These are phyloP conservation scores for Oryza meyeriana DNA, from an alignment of 176 grass and related monocot genomes.

Conservation along the genomic window DNA sequence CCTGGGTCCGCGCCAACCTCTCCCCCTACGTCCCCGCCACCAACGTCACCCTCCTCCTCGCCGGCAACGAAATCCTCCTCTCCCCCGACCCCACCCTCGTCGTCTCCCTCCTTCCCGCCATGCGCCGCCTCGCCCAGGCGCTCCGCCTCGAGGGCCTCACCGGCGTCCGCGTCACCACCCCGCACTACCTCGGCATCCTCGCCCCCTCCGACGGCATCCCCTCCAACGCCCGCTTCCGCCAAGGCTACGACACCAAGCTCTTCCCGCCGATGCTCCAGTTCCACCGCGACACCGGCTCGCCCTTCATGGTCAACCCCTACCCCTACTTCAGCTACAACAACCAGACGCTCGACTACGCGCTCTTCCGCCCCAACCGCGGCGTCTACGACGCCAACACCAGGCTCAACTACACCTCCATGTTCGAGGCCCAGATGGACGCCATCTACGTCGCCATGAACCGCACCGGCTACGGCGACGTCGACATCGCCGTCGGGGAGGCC, in stretches of 20 bases:
- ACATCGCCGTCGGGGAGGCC: slow-evolving; percentile 75
- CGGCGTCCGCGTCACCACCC: slow-evolving; percentile 57
- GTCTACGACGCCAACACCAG: slow-evolving; percentile 44
- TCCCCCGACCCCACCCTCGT: slow-evolving; percentile 28
- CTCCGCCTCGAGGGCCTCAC: slow-evolving; percentile 37
- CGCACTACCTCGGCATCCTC: slow-evolving; percentile 81
- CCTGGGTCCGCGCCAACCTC: slow-evolving; percentile 68
- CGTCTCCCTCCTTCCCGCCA: slow-evolving; percentile 57
- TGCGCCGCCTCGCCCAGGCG: slow-evolving; percentile 48
- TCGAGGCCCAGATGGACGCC: slow-evolving; percentile 84
- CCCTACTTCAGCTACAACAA: slow-evolving; percentile 82
- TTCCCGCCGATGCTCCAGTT: slow-evolving; percentile 76
- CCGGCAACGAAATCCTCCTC: slow-evolving; percentile 81
- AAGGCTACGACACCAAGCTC: slow-evolving; percentile 35
- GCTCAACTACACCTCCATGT: slow-evolving; percentile 91
- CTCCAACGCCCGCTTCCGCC: slow-evolving; percentile 48
- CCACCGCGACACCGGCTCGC: slow-evolving; percentile 46
- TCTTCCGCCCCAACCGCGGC: slow-evolving; percentile 64
- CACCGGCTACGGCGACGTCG: slow-evolving; percentile 58
- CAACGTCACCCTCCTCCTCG: slow-evolving; percentile 61
- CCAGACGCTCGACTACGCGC: slow-evolving; percentile 58
- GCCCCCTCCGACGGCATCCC: slow-evolving; percentile 54
- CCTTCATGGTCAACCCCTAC: slow-evolving; percentile 83
- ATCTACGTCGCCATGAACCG: slow-evolving; percentile 65
- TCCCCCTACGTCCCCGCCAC: slow-evolving; percentile 51